Evolutionary conservation across 768 basidiomycete species (phyloP).

Genomic region (Hygrophoropsis aurantiaca): DNA sequence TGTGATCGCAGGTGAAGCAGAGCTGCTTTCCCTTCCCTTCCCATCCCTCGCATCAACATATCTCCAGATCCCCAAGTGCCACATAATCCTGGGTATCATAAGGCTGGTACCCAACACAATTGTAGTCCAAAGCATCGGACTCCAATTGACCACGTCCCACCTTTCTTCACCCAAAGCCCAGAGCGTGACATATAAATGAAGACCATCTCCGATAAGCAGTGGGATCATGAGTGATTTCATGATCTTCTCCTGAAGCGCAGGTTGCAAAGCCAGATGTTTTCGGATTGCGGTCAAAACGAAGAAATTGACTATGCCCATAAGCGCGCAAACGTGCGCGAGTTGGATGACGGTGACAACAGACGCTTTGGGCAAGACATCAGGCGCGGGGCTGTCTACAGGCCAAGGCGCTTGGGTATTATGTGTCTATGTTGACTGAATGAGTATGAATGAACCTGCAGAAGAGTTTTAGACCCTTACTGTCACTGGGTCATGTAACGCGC

Average conservation of each 20-base stretch:
- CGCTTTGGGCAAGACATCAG: conserved; percentile 52
- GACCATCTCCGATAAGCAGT: conserved; percentile 65
- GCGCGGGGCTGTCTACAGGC: conserved; percentile 48
- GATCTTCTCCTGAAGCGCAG: conserved; percentile 72
- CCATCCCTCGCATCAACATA: conserved; percentile 70
- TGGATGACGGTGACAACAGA: conserved; percentile 71
- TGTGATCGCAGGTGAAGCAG: neutral
- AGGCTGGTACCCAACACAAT: conserved; percentile 61
- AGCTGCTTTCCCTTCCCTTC: neutral
- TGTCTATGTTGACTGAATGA: conserved; percentile 40
- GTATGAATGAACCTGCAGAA: neutral
- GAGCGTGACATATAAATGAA: conserved; percentile 65
- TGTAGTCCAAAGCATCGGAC: conserved; percentile 68
- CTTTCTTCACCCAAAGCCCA: conserved; percentile 75
- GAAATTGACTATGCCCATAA: conserved; percentile 68
- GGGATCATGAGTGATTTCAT: conserved; percentile 62
- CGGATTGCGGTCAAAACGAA: conserved; percentile 65
- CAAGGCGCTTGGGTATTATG: conserved; percentile 79
- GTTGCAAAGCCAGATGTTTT: conserved; percentile 55
- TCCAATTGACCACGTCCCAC: conserved; percentile 64
- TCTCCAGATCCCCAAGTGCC: conserved; percentile 75
- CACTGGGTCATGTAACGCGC: conserved; percentile 64
- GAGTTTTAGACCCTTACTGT: conserved; percentile 40
- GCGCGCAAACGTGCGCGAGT: conserved; percentile 75
- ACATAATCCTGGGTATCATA: conserved; percentile 67